These are phyloP conservation scores for Blastobotrys peoriensis DNA, from an alignment of 805 yeast species.

Conservation along the genomic window DNA sequence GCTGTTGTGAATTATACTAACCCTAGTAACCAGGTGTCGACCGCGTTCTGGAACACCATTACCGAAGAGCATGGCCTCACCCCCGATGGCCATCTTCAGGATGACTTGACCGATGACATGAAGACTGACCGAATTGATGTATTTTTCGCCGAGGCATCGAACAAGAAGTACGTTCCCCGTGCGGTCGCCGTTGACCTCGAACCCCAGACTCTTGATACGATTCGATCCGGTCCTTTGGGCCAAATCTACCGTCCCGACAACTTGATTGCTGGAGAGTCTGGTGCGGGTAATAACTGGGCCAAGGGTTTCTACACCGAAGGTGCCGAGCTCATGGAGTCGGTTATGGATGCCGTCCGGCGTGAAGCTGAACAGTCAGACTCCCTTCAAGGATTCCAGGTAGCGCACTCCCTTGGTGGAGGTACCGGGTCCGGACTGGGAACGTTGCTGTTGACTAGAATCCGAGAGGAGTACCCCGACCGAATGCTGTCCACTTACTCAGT, in stretches of 20 bases:
- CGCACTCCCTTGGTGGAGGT: conserved; percentile 85
- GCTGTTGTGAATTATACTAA: too few species aligned
- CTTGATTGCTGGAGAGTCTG: conserved; percentile 81
- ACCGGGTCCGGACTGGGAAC: conserved; percentile 98
- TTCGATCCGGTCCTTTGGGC: conserved; percentile 72
- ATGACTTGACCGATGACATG: conserved; percentile 13
- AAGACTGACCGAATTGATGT: conserved; percentile 57
- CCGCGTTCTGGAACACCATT: conserved; percentile 36
- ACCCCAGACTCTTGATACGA: conserved; percentile 89
- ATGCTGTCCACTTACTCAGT: conserved; percentile 98
- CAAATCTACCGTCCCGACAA: conserved; percentile 89
- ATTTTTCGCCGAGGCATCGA: conserved; percentile 72
- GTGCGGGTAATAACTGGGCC: conserved; percentile 98
- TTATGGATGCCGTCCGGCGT: conserved; percentile 84
- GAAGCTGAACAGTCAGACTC: conserved; percentile 94
- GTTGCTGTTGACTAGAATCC: conserved; percentile 71
- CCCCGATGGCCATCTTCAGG: conserved; percentile 27
- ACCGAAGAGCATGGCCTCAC: conserved; percentile 33
- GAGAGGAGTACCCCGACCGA: conserved; percentile 92
- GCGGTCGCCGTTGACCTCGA: conserved; percentile 91
- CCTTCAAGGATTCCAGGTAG: conserved; percentile 90
- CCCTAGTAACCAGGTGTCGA: conserved; percentile 36
- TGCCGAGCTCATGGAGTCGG: conserved; percentile 89
- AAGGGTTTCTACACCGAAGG: conserved; percentile 97
- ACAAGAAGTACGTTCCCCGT: conserved; percentile 89